These are phyloP conservation scores for Metschnikowia arizonensis DNA, from an alignment of 805 yeast species.

Conservation along the genomic window DNA sequence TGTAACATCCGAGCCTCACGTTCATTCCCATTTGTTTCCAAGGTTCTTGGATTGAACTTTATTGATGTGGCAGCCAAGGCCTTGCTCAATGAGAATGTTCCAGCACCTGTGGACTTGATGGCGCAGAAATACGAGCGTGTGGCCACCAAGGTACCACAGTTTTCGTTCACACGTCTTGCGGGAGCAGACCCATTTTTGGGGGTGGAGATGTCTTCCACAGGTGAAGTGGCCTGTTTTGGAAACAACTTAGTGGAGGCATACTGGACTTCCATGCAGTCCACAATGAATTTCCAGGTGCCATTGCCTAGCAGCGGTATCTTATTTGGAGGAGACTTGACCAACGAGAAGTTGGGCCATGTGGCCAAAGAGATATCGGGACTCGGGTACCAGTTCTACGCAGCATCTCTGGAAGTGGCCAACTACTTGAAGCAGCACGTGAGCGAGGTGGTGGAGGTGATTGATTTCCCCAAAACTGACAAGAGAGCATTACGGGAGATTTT, in stretches of 20 bases:
- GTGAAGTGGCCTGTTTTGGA: slow-evolving; percentile 98
- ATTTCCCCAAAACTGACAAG: slow-evolving; percentile 91
- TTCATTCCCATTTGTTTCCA: slow-evolving; percentile 98
- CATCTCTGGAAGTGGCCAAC: slow-evolving; percentile 65
- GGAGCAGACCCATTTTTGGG: slow-evolving; percentile 99
- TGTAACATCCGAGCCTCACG: slow-evolving; percentile 98
- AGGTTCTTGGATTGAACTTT: slow-evolving; percentile 91
- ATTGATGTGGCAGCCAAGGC: slow-evolving; percentile 94
- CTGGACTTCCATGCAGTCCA: slow-evolving; percentile 95
- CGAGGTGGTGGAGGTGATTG: slow-evolving; percentile 60
- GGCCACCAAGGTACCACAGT: slow-evolving; percentile 97
- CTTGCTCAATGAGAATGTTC: slow-evolving; percentile 66
- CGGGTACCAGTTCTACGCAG: slow-evolving; percentile 79
- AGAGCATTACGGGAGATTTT: slow-evolving; percentile 90
- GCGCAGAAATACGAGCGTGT: slow-evolving; percentile 68
- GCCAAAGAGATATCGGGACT: slow-evolving; percentile 64
- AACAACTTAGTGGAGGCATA: slow-evolving; percentile 80
- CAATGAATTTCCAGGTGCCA: slow-evolving; percentile 96
- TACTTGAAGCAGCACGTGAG: slow-evolving; percentile 55
- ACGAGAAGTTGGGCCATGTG: slow-evolving; percentile 66
- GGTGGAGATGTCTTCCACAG: slow-evolving; percentile 99
- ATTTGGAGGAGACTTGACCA: slow-evolving; percentile 88
- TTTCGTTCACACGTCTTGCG: slow-evolving; percentile 95
- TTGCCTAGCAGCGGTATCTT: slow-evolving; percentile 83
- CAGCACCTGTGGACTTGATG: slow-evolving; percentile 83